These are phyloP conservation scores for Blastomyces parvus DNA, from an alignment of 2,329 filamentous ascomycete genomes.

Conservation along the genomic window DNA sequence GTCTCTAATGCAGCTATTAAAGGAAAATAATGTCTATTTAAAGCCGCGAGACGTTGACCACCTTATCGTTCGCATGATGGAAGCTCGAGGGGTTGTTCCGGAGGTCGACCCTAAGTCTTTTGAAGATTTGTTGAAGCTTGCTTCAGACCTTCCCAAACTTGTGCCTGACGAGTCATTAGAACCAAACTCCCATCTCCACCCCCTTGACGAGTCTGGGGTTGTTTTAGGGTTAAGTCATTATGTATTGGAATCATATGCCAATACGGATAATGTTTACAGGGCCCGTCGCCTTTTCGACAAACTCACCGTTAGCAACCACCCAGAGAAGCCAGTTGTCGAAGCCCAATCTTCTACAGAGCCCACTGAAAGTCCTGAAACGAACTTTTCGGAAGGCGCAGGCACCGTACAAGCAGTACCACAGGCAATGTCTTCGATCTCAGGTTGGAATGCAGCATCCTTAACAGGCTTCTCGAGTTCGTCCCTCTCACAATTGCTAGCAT, in stretches of 20 bases:
- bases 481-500: conserved; percentile 43
- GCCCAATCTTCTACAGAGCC: background rate
- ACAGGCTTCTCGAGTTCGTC: conserved; percentile 35
- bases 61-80: conserved; percentile 42
- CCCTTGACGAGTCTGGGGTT: conserved; percentile 10
- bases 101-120: conserved; percentile 38
- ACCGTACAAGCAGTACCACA: background rate
- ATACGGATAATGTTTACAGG: conserved; percentile 10
- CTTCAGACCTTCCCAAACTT: conserved; percentile 2
- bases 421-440: background rate
- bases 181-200: background rate
- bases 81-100: conserved; percentile 40
- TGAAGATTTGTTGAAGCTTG: conserved; percentile 30
- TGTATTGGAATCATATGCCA: conserved; percentile 14
- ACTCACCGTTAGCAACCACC: conserved; percentile 3
- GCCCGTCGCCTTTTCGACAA: conserved; percentile 13
- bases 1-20: conserved; percentile 37
- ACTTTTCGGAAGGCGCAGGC: too few relatives aligned
- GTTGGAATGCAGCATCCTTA: background rate
- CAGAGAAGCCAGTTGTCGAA: background rate
- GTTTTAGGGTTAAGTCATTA: conserved; percentile 16
- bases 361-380: background rate
- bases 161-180: background rate
- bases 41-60: conserved; percentile 28
- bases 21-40: conserved; percentile 21